phyloP scores from a whole-genome alignment of 805 yeast species.

The Cyberlindnera samutprakarnensis region DNA sequence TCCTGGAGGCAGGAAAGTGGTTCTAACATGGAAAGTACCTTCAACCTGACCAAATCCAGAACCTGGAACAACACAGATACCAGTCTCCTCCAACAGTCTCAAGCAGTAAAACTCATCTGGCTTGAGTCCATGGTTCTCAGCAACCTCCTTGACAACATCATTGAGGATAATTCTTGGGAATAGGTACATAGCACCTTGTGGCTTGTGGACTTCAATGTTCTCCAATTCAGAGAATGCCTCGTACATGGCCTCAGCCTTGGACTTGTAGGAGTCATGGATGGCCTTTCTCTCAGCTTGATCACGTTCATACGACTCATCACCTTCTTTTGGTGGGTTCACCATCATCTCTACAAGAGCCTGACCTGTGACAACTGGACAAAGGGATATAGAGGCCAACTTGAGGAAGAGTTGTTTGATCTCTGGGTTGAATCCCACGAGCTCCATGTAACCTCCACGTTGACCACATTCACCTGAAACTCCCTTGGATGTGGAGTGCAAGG shows the following conservation, averaged over 20 bases:
- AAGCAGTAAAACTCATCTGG: slow-evolving; percentile 90
- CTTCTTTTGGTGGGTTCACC: slow-evolving; percentile 83
- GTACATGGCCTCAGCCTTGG: slow-evolving; percentile 59
- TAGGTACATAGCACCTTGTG: slow-evolving; percentile 97
- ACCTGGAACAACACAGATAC: slow-evolving; percentile 97
- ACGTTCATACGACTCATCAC: slow-evolving; percentile 65
- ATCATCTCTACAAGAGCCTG: slow-evolving; percentile 89
- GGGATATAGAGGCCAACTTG: slow-evolving; percentile 83
- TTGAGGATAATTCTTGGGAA: slow-evolving; percentile 76
- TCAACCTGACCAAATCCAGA: slow-evolving; percentile 92
- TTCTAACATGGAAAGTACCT: slow-evolving; percentile 88
- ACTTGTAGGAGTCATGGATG: slow-evolving; percentile 54
- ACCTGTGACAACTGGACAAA: slow-evolving; percentile 93
- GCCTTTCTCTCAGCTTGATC: slow-evolving; percentile 55
- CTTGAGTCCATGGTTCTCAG: slow-evolving; percentile 44
- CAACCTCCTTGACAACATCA: slow-evolving; percentile 52
- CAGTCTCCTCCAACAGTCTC: slow-evolving; percentile 76
- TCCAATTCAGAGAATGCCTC: slow-evolving; percentile 70
- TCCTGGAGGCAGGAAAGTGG: slow-evolving; percentile 96
- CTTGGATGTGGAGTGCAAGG: slow-evolving; percentile 95
- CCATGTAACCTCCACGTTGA: slow-evolving; percentile 99
- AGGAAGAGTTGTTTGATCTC: slow-evolving; percentile 65
- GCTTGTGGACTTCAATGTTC: slow-evolving; percentile 79
- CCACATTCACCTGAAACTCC: slow-evolving; percentile 99
- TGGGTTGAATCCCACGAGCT: slow-evolving; percentile 68